Percentiles rank a stretch among this genome's conserved stretches.
phyloP scores from a whole-genome alignment of 345 rosid genomes.

The Murraya paniculata region DNA sequence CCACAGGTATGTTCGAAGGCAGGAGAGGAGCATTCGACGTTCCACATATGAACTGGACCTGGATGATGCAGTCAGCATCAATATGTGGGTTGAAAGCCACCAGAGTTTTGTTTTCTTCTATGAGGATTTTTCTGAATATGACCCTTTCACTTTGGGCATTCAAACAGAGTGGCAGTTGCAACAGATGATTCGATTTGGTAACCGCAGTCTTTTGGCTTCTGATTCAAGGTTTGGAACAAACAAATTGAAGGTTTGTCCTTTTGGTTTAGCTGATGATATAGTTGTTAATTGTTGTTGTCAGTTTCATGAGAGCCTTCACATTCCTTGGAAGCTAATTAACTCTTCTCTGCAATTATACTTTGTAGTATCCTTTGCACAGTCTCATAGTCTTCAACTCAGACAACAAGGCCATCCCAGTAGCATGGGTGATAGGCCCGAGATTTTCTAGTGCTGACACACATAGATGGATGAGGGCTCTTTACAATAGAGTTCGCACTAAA shows the following conservation, averaged over 20 bases:
- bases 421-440: conserved; percentile 84
- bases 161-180: conserved; percentile 99
- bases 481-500: conserved; percentile 76
- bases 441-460: conserved; percentile 57
- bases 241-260: conserved; percentile 75
- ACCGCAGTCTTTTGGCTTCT: conserved; percentile 76
- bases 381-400: conserved; percentile 84
- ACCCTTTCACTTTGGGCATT: conserved; percentile 75
- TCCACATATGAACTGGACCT: conserved; percentile 74
- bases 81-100: conserved; percentile 89
- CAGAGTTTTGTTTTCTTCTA: conserved; percentile 71
- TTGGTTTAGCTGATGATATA: conserved; percentile 1
- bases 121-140: conserved; percentile 70
- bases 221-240: conserved; percentile 91
- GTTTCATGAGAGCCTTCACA: conserved; percentile 4
- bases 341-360: conserved; percentile 21
- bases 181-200: conserved; percentile 95
- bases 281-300: not conserved
- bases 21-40: conserved; percentile 88
- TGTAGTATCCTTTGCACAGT: conserved; percentile 87
- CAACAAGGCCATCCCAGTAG: conserved; percentile 94
- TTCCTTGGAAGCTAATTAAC: conserved; percentile 29
- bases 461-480: conserved; percentile 92
- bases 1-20: conserved; percentile 87
- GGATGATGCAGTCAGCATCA: conserved; percentile 73